Percentiles rank a stretch among this genome's conserved stretches.
Conservation (phyloP, 257 asterid genomes). For the Mentha longifolia region DNA sequence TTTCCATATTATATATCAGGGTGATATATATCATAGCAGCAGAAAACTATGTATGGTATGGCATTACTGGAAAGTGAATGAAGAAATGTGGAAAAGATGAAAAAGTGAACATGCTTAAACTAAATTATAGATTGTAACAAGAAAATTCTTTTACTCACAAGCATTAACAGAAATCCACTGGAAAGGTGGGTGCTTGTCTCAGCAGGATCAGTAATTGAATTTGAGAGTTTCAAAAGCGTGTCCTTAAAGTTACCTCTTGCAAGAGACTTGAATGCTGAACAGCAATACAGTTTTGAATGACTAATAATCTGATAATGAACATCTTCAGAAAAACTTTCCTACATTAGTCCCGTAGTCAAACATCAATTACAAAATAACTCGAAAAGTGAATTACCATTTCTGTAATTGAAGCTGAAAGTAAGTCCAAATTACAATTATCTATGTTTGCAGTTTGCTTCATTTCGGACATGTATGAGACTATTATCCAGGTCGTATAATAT, state of each 20-base stretch:
- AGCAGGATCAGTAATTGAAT: neutral
- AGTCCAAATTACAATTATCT: neutral
- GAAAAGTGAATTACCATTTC: neutral
- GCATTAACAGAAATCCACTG: neutral
- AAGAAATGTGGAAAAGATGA: neutral
- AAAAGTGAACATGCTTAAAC: constrained; percentile 4
- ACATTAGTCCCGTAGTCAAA: neutral
- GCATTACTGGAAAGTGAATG: neutral
- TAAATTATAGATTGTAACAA: constrained; percentile 3
- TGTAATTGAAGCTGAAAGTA: neutral
- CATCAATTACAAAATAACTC: neutral
- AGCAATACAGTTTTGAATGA: neutral
- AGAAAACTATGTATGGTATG: neutral
- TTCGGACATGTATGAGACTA: neutral
- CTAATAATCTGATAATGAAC: neutral
- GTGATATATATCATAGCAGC: neutral
- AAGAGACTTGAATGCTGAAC: neutral
- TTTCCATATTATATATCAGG: neutral
- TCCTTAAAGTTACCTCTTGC: neutral
- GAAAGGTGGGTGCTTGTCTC: neutral
- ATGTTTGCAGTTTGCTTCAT: neutral
- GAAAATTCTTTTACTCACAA: neutral
- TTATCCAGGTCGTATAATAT: constrained; percentile 19
- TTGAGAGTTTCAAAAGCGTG: neutral
- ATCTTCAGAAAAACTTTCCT: neutral